Conservation (phyloP, 2,329 filamentous ascomycete species). For the Epichloe gansuensis region DNA sequence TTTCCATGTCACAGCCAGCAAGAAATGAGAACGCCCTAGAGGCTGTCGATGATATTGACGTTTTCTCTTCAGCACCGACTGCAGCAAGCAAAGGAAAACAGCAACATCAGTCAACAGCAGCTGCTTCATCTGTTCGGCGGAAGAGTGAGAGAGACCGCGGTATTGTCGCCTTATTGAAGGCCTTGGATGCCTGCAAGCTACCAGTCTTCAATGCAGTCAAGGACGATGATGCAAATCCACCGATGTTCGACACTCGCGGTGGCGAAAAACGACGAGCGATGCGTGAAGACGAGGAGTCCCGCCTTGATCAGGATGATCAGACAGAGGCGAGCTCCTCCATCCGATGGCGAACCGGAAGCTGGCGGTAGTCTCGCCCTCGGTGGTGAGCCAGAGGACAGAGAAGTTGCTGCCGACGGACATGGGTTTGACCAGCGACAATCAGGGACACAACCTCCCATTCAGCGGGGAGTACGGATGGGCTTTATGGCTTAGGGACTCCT, state of each 20-base stretch:
- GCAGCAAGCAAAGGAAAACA: constrained; percentile 9
- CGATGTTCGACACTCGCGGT: constrained; percentile 71
- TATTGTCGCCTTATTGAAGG: constrained; percentile 25
- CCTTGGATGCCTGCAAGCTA: constrained; percentile 25
- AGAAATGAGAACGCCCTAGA: constrained; percentile 39
- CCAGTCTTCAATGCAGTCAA: constrained; percentile 9
- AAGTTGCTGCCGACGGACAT: constrained; percentile 38
- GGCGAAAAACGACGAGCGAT: constrained; percentile 70
- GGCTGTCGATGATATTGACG: constrained; percentile 21
- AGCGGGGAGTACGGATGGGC: constrained; percentile 44
- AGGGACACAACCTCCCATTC: constrained; percentile 65
- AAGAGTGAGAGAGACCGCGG: constrained; percentile 11
- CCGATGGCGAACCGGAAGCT: constrained; percentile 68
- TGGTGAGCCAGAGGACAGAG: constrained; percentile 79
- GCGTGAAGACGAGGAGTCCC: constrained; percentile 57
- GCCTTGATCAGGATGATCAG: constrained; percentile 37
- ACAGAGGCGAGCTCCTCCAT: constrained; percentile 29
- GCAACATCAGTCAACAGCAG: constrained; percentile 5
- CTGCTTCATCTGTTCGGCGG: not conserved
- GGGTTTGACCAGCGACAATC: constrained; percentile 47
- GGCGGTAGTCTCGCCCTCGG: constrained; percentile 78
- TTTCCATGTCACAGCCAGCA: constrained; percentile 45
- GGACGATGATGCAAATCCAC: constrained; percentile 36
- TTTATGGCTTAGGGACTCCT: constrained; percentile 41
- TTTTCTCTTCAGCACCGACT: constrained; percentile 15